A percentile compares a stretch with the other conserved stretches of the same genome.
Conservation (phyloP, 345 rosid genomes). For the Lepidium aucheri region DNA sequence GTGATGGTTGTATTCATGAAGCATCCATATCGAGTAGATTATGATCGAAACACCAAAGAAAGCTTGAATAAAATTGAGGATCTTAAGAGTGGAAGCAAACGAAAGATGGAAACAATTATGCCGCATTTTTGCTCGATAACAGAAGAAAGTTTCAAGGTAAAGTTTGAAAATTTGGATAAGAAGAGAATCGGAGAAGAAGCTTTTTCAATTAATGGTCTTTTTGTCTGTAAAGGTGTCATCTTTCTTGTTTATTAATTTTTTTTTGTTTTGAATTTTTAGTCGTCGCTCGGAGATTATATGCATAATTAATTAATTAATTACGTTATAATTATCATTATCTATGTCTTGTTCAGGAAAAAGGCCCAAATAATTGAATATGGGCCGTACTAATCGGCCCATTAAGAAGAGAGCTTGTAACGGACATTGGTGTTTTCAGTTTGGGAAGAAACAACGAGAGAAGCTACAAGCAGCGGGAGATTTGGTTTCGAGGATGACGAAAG, state of each 20-base stretch:
- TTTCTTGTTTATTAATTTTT: neutral
- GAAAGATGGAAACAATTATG: conserved; percentile 69
- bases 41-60: conserved; percentile 60
- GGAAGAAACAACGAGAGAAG: neutral
- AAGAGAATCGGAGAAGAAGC: neutral
- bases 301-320: too few relatives aligned
- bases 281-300: neutral
- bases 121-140: conserved; percentile 31
- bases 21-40: conserved; percentile 82
- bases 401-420: neutral
- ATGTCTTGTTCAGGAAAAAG: too few relatives aligned
- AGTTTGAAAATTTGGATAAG: neutral
- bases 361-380: neutral
- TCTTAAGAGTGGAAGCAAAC: conserved; percentile 48
- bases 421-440: neutral
- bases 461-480: neutral
- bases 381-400: neutral
- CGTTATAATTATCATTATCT: too few relatives aligned
- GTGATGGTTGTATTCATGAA: conserved; percentile 61
- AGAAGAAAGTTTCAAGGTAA: neutral
- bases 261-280: neutral
- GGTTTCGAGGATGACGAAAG: conserved; percentile 31
- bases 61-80: conserved; percentile 64
- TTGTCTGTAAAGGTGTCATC: conserved; percentile 9
- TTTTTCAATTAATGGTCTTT: neutral